phyloP scores from a whole-genome alignment of 495 filamentous ascomycete genomes.

The Talaromyces stipitatus region DNA sequence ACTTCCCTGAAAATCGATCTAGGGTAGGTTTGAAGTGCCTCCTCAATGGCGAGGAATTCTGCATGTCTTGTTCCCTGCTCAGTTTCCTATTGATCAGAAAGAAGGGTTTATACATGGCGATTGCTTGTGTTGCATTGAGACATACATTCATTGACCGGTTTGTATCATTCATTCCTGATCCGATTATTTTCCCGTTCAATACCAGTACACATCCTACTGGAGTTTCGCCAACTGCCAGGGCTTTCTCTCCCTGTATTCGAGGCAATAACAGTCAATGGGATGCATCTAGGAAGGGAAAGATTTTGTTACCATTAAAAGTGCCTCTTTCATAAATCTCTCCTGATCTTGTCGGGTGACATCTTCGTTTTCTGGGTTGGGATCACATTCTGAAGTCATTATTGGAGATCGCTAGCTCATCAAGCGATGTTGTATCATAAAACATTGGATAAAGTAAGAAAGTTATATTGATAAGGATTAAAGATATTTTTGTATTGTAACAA shows the following conservation, averaged over 20 bases:
- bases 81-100: constrained; percentile 1
- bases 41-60: constrained; percentile 77
- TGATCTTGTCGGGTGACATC: constrained; percentile 23
- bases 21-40: constrained; percentile 49
- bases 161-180: constrained; percentile 89
- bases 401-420: background rate
- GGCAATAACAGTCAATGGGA: constrained; percentile 5
- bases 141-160: constrained; percentile 72
- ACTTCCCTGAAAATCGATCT: constrained; percentile 57
- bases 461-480: background rate
- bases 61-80: constrained; percentile 85
- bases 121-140: background rate
- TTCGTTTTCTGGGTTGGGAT: background rate
- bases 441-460: background rate
- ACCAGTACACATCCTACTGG: constrained; percentile 96
- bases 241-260: constrained; percentile 61
- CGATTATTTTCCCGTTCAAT: constrained; percentile 63
- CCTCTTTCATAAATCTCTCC: constrained; percentile 60
- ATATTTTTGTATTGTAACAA: background rate
- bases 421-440: background rate
- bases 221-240: constrained; percentile 77
- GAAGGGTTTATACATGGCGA: background rate
- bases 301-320: constrained; percentile 54
- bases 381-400: background rate
- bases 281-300: background rate